These are phyloP conservation scores for Xerocomus subilludens DNA, from an alignment of 1,284 basidiomycete genomes.

Conservation along the genomic window DNA sequence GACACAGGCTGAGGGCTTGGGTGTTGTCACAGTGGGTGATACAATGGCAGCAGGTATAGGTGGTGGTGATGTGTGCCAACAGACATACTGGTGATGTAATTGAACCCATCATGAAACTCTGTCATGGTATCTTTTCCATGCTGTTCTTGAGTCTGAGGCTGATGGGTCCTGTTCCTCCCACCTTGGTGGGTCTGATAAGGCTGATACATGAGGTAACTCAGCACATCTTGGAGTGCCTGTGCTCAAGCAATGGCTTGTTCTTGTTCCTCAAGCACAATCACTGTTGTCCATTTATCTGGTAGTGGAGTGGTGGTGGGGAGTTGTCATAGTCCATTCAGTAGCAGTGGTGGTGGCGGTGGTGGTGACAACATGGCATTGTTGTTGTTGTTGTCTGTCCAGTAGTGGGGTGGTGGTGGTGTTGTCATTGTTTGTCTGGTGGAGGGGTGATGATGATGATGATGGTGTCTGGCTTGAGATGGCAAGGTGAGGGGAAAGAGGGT, in stretches of 20 bases:
- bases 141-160: conserved; percentile 37
- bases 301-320: too few relatives aligned
- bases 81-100: conserved; percentile 74
- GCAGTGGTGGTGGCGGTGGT: too few relatives aligned
- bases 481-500: too few relatives aligned
- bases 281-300: too few relatives aligned
- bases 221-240: conserved; percentile 46
- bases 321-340: too few relatives aligned
- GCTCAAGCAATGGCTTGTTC: conserved; percentile 53
- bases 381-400: too few relatives aligned
- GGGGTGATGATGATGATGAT: too few relatives aligned
- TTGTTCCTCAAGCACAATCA: conserved; percentile 78
- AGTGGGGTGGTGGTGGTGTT: too few relatives aligned
- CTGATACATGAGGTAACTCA: conserved; percentile 33
- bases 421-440: too few relatives aligned
- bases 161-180: conserved; percentile 21
- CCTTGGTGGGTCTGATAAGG: conserved; percentile 45
- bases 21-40: not conserved
- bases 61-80: conserved; percentile 15
- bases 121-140: conserved; percentile 63
- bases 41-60: conserved; percentile 3
- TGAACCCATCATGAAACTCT: conserved; percentile 78
- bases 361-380: too few relatives aligned
- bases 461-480: too few relatives aligned
- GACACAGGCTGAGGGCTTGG: conserved; percentile 2